Evolutionary conservation across 805 yeast species (phyloP), one percentile per base, ranked within the genome.

Genomic region (Metschnikowia baotianmanensis): DNA sequence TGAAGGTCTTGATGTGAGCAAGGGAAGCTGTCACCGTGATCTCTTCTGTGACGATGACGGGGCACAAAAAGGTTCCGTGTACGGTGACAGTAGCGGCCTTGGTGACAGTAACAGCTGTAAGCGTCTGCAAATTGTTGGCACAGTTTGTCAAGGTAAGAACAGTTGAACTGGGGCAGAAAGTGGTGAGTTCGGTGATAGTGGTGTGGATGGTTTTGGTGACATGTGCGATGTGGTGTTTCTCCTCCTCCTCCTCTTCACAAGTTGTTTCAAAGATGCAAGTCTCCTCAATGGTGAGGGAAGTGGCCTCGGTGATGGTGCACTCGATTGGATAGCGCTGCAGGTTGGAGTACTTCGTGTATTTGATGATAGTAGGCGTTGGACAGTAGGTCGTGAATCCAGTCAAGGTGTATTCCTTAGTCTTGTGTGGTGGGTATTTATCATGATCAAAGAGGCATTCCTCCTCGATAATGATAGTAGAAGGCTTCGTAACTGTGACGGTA

Each of bases 341-440:
- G 31, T 55, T 52, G 26, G 36, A 27, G 52, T 69, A 65, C 36
- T 59, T 63, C 40, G 66, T 65, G 43, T 64, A 45, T 42, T 65
- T 59, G 41, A 66, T 36, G 31, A 60, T 55, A 37, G 72, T 66
- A 28, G 61, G 46, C 33, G 43, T 49, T 47, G 72, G 71, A 51
- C 72, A 66, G 63, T 57, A 65, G 46, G 71, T 66, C 50, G 59
- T 52, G 59, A 52, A 65, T 45, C 51, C 67, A 42, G 71, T 67
- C 43, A 59, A 59, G 20, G 65, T 62, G 35, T 63, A 33, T 38
- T 69, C 64, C 38, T 51, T 47, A 12, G 65, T 58, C 29, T 34
- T 40, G 18, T 34, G 31, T 26, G 4, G 11, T 10, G 25, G 34
- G 24, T 10, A 23, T 2, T 10, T 10, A 30, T 37, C 42, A 36